phyloP scores from a whole-genome alignment of 106 monocot genomes.

The Amphibolis antarctica region DNA sequence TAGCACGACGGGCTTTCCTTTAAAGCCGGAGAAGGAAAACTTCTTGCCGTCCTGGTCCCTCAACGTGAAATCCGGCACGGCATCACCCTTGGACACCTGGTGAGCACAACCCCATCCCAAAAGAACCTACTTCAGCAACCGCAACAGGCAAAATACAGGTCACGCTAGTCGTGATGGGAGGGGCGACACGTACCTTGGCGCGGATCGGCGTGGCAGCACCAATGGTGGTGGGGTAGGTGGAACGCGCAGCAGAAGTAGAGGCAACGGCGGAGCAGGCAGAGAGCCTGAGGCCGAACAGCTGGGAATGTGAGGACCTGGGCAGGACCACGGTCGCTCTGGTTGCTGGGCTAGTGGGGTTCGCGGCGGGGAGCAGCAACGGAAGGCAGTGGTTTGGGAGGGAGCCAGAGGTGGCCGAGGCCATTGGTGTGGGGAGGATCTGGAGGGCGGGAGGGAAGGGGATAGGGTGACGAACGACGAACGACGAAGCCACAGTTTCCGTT shows the following conservation, averaged over 20 bases:
- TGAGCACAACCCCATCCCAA: not conserved
- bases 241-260: not conserved
- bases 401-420: constrained; percentile 48
- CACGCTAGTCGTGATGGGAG: not conserved
- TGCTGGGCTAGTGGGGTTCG: constrained; percentile 20
- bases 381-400: constrained; percentile 30
- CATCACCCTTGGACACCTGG: constrained; percentile 64
- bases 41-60: constrained; percentile 80
- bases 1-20: constrained; percentile 83
- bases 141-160: not conserved
- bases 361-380: constrained; percentile 25
- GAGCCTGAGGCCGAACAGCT: constrained; percentile 27
- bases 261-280: not conserved
- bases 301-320: constrained; percentile 35
- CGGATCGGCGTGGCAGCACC: constrained; percentile 14
- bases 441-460: too few relatives aligned
- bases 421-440: constrained; percentile 2
- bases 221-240: not conserved
- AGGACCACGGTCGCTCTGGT: constrained; percentile 10
- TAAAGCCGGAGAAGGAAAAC: constrained; percentile 55
- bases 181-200: constrained; percentile 41
- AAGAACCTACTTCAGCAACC: not conserved
- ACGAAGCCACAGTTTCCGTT: too few relatives aligned
- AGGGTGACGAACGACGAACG: too few relatives aligned
- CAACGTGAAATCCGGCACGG: constrained; percentile 53